These are phyloP conservation scores for Teratosphaeria pseudoeucalypti DNA, from an alignment of 2,329 filamentous ascomycete genomes.

Conservation along the genomic window DNA sequence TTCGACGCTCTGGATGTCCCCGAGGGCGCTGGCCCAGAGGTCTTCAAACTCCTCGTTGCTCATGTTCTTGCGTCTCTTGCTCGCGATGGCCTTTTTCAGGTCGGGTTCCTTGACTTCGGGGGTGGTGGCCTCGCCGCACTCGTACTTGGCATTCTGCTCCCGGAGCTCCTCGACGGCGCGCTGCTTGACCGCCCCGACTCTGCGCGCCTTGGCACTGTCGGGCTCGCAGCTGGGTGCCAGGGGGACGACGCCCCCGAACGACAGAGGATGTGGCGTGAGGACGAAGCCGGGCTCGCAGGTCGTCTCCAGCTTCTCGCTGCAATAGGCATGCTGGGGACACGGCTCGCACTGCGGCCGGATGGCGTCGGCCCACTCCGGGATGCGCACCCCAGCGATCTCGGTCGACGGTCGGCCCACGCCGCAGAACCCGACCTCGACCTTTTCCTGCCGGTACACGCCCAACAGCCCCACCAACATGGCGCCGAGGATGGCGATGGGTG, in stretches of 20 bases:
- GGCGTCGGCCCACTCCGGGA: conserved; percentile 63
- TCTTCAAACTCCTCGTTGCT: conserved; percentile 85
- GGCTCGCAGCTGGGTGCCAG: conserved; percentile 87
- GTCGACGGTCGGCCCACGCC: conserved; percentile 60
- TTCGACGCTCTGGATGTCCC: conserved; percentile 55
- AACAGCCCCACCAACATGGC: conserved; percentile 63
- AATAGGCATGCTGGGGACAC: conserved; percentile 84
- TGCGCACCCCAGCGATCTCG: conserved; percentile 48
- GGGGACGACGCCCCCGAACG: conserved; percentile 69
- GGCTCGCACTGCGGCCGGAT: conserved; percentile 76
- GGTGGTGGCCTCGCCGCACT: conserved; percentile 66
- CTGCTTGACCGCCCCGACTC: conserved; percentile 78
- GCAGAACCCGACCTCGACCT: conserved; percentile 92
- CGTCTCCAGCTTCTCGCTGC: conserved; percentile 66
- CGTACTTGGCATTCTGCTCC: conserved; percentile 74
- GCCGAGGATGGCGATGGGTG: conserved; percentile 60
- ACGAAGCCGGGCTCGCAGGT: conserved; percentile 83
- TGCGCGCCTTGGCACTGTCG: conserved; percentile 82
- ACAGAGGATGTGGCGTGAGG: conserved; percentile 71
- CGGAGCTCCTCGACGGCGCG: conserved; percentile 78
- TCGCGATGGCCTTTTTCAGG: conserved; percentile 65
- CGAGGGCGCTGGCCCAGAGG: conserved; percentile 64
- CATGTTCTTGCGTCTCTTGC: conserved; percentile 72
- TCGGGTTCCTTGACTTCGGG: conserved; percentile 60
- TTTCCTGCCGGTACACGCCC: conserved; percentile 85